These are phyloP conservation scores for Exidia glandulosa DNA, from an alignment of 768 basidiomycete species.

Conservation along the genomic window DNA sequence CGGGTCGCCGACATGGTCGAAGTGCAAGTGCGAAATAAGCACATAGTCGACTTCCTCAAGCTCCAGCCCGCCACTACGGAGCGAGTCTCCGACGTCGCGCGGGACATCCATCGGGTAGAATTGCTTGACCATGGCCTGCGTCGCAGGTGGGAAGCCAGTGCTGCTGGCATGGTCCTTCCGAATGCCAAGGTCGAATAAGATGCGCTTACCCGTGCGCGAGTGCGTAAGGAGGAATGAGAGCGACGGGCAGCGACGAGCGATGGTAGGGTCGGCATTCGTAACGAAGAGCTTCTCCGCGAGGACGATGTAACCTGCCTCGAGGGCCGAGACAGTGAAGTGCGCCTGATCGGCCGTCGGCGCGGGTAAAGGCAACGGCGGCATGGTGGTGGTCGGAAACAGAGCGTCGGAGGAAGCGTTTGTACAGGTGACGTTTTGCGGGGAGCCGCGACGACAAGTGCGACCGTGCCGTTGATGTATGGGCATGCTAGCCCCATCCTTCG, in stretches of 20 bases:
- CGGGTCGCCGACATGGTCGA: conserved; percentile 9
- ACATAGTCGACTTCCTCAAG: conserved; percentile 1
- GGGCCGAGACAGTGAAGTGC: conserved; percentile 42
- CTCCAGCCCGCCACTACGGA: conserved; percentile 6
- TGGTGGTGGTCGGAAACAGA: too few species aligned
- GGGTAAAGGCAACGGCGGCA: too few species aligned
- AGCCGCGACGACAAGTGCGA: too few species aligned
- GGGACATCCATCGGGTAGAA: not conserved
- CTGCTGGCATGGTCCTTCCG: conserved; percentile 3
- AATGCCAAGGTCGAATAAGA: conserved; percentile 11
- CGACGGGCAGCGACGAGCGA: conserved; percentile 5
- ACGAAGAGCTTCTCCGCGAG: conserved; percentile 22
- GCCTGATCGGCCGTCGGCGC: too few species aligned
- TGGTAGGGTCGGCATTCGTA: conserved; percentile 1
- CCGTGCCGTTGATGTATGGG: too few species aligned
- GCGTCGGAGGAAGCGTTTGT: too few species aligned
- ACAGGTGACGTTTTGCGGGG: too few species aligned
- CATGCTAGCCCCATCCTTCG: too few species aligned
- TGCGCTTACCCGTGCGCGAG: conserved; percentile 1
- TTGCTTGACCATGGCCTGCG: not conserved
- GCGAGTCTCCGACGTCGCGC: conserved; percentile 4
- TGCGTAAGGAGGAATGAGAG: conserved; percentile 10
- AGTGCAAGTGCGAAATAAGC: conserved; percentile 8
- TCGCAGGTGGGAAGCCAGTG: not conserved
- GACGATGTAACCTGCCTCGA: conserved; percentile 38